Evolutionary conservation across 2,329 filamentous ascomycete species (phyloP).

Genomic region (Leptographium wingfieldii): DNA sequence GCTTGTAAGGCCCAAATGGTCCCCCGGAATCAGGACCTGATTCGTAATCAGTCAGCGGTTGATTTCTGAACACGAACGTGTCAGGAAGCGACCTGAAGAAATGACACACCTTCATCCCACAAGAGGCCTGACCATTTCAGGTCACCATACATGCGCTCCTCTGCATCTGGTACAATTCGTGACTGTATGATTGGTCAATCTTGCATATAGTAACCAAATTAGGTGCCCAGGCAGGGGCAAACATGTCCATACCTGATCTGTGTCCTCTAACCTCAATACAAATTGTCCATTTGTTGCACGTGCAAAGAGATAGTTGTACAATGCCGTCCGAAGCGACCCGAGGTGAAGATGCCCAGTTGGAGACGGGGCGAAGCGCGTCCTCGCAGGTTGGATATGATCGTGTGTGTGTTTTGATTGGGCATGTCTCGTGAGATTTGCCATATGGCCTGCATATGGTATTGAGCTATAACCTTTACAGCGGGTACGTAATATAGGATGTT

Average conservation of each 20-base stretch:
- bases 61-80: not conserved
- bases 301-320: constrained; percentile 94
- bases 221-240: not conserved
- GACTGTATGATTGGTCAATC: constrained; percentile 36
- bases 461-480: not conserved
- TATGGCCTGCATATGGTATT: not conserved
- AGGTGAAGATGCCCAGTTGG: constrained; percentile 90
- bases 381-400: constrained; percentile 41
- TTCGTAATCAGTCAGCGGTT: constrained; percentile 10
- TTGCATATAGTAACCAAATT: not conserved
- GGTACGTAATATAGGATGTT: not conserved
- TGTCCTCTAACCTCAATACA: constrained; percentile 84
- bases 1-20: constrained; percentile 72
- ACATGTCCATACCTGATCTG: constrained; percentile 57
- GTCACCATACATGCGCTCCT: constrained; percentile 64
- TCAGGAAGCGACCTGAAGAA: too few species aligned
- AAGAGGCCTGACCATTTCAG: constrained; percentile 76
- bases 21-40: constrained; percentile 69
- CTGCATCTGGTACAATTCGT: constrained; percentile 68
- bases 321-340: constrained; percentile 77
- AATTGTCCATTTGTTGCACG: constrained; percentile 83
- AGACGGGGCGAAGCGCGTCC: constrained; percentile 88
- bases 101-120: constrained; percentile 71
- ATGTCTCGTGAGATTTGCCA: not conserved
- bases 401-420: not conserved